A percentile compares a stretch with the other conserved stretches of the same genome.
phyloP scores from a whole-genome alignment of 257 asterid species.

The Nicotiana attenuata region DNA sequence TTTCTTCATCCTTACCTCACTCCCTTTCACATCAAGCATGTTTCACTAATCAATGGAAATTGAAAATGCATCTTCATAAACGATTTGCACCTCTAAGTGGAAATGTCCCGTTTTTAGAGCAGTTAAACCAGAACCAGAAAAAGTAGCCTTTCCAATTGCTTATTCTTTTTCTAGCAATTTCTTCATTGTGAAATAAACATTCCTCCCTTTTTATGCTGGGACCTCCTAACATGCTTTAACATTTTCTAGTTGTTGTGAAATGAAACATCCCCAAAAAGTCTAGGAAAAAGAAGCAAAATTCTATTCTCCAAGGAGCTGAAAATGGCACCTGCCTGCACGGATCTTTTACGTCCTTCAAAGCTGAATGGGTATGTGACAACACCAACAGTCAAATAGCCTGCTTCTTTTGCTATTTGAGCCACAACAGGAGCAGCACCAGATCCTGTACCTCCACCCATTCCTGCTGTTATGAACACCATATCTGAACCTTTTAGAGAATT shows the following conservation, averaged over 20 bases:
- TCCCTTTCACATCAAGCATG: neutral
- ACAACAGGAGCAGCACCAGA: conserved; percentile 99
- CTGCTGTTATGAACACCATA: conserved; percentile 98
- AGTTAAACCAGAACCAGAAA: neutral
- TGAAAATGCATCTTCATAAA: neutral
- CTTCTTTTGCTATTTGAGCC: conserved; percentile 89
- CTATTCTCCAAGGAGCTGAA: conserved; percentile 3
- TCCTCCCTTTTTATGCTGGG: neutral
- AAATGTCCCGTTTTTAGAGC: neutral
- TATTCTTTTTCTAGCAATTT: neutral
- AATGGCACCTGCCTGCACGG: conserved; percentile 62
- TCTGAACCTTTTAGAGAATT: conserved; percentile 92
- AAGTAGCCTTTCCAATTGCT: neutral
- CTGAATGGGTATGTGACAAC: conserved; percentile 96
- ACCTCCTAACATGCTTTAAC: neutral
- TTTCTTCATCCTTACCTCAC: neutral
- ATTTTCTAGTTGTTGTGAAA: neutral
- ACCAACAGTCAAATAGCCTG: conserved; percentile 95
- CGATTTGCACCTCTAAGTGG: neutral
- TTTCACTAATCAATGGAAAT: neutral
- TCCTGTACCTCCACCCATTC: conserved; percentile 99
- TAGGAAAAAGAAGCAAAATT: neutral
- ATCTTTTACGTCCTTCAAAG: conserved; percentile 96
- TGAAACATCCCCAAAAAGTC: neutral
- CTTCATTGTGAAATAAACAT: neutral